A percentile compares a stretch with the other conserved stretches of the same genome.
Conservation (phyloP, 306 rosid genomes). For the Canavalia gladiata region DNA sequence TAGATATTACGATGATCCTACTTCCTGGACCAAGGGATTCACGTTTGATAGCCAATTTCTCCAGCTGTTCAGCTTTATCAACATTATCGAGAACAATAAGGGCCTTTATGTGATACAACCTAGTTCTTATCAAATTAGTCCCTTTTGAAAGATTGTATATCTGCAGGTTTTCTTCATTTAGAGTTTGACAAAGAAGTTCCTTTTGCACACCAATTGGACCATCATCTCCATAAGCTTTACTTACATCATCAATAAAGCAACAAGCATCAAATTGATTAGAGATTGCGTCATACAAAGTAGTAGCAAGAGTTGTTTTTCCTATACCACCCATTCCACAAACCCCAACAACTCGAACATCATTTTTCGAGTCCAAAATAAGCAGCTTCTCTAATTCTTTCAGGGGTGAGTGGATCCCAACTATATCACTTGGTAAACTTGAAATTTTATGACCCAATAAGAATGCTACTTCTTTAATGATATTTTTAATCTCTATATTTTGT, state of each 20-base stretch:
- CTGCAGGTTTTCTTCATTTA: background rate
- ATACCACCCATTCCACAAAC: constrained; percentile 49
- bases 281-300: background rate
- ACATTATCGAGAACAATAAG: constrained; percentile 38
- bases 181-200: constrained; percentile 28
- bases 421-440: constrained; percentile 21
- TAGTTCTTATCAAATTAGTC: background rate
- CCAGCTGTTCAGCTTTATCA: background rate
- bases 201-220: constrained; percentile 1
- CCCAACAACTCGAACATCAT: constrained; percentile 35
- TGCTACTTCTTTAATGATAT: background rate
- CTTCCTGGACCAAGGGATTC: constrained; percentile 29
- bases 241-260: constrained; percentile 30
- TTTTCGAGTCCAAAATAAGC: background rate
- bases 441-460: background rate
- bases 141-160: background rate
- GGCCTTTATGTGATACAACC: background rate
- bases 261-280: constrained; percentile 6
- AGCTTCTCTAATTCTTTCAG: constrained; percentile 29
- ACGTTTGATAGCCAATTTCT: background rate
- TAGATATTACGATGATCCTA: constrained; percentile 29
- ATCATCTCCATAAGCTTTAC: background rate
- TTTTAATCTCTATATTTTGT: background rate
- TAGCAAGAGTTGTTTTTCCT: constrained; percentile 45
- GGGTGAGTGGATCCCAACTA: constrained; percentile 38